Evolutionary conservation across 2,329 filamentous ascomycete species (phyloP), one percentile per base, ranked within the genome.

Genomic region (Zopfia rhizophila): DNA sequence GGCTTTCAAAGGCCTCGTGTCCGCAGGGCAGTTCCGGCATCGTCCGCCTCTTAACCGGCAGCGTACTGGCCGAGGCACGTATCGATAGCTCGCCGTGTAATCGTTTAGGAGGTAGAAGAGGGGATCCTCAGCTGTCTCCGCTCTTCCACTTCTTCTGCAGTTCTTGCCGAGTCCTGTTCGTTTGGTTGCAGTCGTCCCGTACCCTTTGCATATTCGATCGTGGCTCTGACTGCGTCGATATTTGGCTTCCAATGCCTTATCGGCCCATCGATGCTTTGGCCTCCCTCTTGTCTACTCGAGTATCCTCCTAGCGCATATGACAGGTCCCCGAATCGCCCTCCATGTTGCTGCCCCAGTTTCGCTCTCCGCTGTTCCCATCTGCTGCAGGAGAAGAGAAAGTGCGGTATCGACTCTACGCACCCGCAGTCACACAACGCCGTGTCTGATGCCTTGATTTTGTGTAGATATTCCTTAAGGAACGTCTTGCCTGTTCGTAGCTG

Each of bases 1-100:
- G 25, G 17, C 36, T 45, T 28, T 45, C 32, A 21, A 13, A 39
- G 39, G 17, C 43, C 25, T 35, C n/a, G n/a, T 19, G 25, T 54
- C 47, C 38, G 47, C 47, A 51, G 43, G 43, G 32, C 48, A 31
- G 8, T 47, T 51, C 48, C 32, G 18, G 48, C 48, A 30, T 51
- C 33, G 48, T 47, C 43, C 38, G 43, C 43, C 13, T 51, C 42
- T 51, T 47, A 47, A 47, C 39, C 38, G 48, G 37, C 42, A 43
- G 42, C 47, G 31, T 38, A 37, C 42, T 36, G 13, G 10, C 32
- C 14, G 32, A 36, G 32, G 32, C 32, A 17, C 32, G 14, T 36
- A n/a, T n/a, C n/a, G n/a, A n/a, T n/a, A n/a, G n/a, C n/a, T n/a
- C n/a, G 24, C 24, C 8, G 24, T 27, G 24, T 27, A 27, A 8